Conservation (phyloP, 306 rosid genomes). For the Cucurbita argyrosperma region DNA sequence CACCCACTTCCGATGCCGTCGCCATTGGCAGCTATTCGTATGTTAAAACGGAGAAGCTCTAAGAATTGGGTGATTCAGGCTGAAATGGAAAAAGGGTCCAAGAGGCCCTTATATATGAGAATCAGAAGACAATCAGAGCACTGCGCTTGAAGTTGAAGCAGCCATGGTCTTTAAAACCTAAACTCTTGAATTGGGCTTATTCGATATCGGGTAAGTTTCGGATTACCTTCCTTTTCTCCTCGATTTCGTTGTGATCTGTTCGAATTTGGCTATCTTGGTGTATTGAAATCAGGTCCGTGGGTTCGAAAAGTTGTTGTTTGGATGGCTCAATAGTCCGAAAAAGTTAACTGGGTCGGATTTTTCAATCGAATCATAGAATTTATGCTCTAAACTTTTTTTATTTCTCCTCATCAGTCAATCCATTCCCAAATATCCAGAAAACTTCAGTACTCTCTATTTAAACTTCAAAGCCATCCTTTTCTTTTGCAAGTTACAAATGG, state of each 20-base stretch:
- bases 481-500: no score
- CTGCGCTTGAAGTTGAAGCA: not conserved
- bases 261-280: not conserved
- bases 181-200: no score
- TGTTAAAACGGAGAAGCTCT: not conserved
- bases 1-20: constrained; percentile 11
- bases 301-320: not conserved
- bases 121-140: not conserved
- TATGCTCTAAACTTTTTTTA: not conserved
- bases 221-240: not conserved
- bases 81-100: not conserved
- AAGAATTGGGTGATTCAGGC: not conserved
- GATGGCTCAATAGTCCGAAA: not conserved
- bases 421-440: no score
- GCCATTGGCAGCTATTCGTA: not conserved
- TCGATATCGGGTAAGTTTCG: no score
- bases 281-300: not conserved
- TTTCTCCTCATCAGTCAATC: not conserved
- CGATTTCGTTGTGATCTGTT: not conserved
- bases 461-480: no score
- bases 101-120: not conserved
- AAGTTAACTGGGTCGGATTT: not conserved
- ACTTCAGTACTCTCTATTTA: no score
- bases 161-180: not conserved
- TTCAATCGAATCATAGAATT: not conserved